Percentiles rank a stretch among this genome's conserved stretches.
Evolutionary conservation across 179 eudicot genomes (phyloP).

Genomic region (Actinidia arguta): DNA sequence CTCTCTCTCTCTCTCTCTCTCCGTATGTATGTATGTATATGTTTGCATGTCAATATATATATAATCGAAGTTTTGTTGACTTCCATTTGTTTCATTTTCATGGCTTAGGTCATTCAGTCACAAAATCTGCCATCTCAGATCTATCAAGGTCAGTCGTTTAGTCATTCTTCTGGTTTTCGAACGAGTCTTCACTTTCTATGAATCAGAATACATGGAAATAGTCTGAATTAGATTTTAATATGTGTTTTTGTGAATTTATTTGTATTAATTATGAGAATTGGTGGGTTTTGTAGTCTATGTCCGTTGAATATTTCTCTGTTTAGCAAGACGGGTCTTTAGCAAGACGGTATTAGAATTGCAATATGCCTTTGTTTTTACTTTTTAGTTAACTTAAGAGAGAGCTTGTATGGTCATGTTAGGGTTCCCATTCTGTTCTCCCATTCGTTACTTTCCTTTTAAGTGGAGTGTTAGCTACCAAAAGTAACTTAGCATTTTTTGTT

Average conservation of each 20-base stretch:
- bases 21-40: not conserved
- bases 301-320: too few relatives aligned
- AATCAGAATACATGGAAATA: not conserved
- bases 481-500: too few relatives aligned
- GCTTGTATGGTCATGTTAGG: not conserved
- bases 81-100: not conserved
- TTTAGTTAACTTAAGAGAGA: not conserved
- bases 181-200: not conserved
- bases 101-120: not conserved
- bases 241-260: not conserved
- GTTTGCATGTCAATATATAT: not conserved
- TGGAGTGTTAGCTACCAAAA: too few relatives aligned
- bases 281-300: too few relatives aligned
- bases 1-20: not conserved
- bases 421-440: not conserved
- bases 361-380: not conserved
- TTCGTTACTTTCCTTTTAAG: not conserved
- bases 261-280: not conserved
- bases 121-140: constrained; percentile 4
- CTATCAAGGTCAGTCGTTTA: constrained; percentile 1
- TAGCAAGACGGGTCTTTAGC: too few relatives aligned
- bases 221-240: not conserved
- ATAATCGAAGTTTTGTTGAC: not conserved
- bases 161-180: not conserved
- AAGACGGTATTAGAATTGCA: too few relatives aligned